Evolutionary conservation across 495 filamentous ascomycete genomes (phyloP), one percentile per base, ranked within the genome.

Genomic region (Niebla homalea): DNA sequence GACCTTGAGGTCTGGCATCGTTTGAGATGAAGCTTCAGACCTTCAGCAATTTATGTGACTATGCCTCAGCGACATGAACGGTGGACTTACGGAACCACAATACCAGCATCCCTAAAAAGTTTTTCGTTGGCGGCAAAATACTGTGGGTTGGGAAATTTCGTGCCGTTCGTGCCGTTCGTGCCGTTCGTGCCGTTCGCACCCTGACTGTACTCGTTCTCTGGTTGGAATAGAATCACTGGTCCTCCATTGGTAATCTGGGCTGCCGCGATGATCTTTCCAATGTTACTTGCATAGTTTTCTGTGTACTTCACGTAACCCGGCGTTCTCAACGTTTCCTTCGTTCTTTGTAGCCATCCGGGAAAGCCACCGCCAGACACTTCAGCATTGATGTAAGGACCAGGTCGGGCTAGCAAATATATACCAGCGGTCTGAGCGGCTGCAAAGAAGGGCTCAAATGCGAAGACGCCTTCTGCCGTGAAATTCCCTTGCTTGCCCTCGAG

Each of bases 241-340:
- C 86, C 85, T 6, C 82, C 85, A 52, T 87, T 83, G 1, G 83
- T 87, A 52, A 89, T 85, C 53, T 89, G 84, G 4, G 76, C 79
- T 26, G 78, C 75, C 8, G 85, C 83, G 56, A 92, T 78, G 11
- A 82, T 75, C 21, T 68, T 65, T 26, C 72, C 74, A 52, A 85
- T 70, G 26, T 76, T 62, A 8, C 62, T 51, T 16, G 72, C 67
- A 46, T 83, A 81, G 64, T 78, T 75, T 45, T 85, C 67, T 2
- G 84, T 87, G 22, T 84, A 73, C 36, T 80, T 70, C 22, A 87
- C 58, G 58, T 75, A 90, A 8, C 69, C 75, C 11, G 71, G 66
- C 0, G 81, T 83, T 48, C 85, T 70, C 42, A 84, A 70, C 12
- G 65, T 71, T 0, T 73, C 82, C 54, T 75, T 73, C 11, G 83